A percentile compares a stretch with the other conserved stretches of the same genome.
These are phyloP conservation scores for Fagopyrum esculentum DNA, from an alignment of 148 eudicot genomes.

Conservation along the genomic window DNA sequence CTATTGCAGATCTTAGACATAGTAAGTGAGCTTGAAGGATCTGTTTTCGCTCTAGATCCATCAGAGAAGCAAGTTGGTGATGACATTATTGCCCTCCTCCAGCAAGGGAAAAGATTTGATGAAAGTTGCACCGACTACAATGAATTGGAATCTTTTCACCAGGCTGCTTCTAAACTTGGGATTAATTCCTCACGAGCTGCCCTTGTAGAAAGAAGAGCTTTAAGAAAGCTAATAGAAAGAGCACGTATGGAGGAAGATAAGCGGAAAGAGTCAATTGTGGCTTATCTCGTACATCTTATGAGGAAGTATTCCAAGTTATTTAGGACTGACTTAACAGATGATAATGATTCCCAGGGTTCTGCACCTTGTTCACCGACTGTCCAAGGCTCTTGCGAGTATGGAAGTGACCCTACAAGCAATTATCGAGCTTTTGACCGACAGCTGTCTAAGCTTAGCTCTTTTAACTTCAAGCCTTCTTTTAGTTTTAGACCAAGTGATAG, in stretches of 20 bases:
- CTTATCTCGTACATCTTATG: conserved; percentile 85
- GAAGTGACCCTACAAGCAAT: conserved; percentile 25
- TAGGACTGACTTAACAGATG: conserved; percentile 83
- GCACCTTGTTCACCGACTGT: conserved; percentile 96
- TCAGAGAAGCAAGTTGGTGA: conserved; percentile 86
- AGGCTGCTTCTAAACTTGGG: conserved; percentile 74
- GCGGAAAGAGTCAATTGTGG: conserved; percentile 87
- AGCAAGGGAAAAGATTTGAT: conserved; percentile 78
- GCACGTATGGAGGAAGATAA: conserved; percentile 87
- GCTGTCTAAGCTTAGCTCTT: conserved; percentile 68
- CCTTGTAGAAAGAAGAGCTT: conserved; percentile 81
- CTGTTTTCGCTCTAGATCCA: conserved; percentile 69
- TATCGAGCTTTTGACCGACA: conserved; percentile 65
- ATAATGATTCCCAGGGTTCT: conserved; percentile 95
- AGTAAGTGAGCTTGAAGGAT: conserved; percentile 51
- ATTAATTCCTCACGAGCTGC: conserved; percentile 94
- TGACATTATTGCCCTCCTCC: conserved; percentile 74
- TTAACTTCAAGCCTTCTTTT: conserved; percentile 56
- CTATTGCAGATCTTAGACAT: conserved; percentile 63
- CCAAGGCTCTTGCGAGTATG: conserved; percentile 55
- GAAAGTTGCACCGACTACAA: conserved; percentile 52
- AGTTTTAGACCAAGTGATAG: conserved; percentile 44
- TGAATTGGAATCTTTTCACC: conserved; percentile 88
- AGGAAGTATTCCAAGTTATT: conserved; percentile 90
- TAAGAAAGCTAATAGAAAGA: conserved; percentile 81